phyloP scores from a whole-genome alignment of 805 yeast genomes.

The Yarrowia sp. region DNA sequence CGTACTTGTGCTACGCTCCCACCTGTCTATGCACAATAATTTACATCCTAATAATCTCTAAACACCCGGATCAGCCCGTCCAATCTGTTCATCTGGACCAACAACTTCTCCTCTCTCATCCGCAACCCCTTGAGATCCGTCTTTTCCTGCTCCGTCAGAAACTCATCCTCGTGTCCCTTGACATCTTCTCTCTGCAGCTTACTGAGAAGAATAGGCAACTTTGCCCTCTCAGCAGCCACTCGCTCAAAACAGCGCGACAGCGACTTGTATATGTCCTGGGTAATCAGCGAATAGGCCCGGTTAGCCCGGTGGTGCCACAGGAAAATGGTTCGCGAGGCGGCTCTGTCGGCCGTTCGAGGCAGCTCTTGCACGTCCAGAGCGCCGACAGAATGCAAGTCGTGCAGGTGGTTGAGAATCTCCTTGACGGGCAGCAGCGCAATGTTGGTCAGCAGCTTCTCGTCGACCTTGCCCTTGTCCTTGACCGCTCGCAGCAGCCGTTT shows the following conservation, averaged over 20 bases:
- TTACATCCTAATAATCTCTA: conserved; percentile 48
- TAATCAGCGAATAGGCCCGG: conserved; percentile 57
- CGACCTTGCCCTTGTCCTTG: conserved; percentile 70
- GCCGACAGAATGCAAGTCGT: conserved; percentile 70
- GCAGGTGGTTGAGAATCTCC: conserved; percentile 73
- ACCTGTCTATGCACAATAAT: background rate
- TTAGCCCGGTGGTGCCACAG: conserved; percentile 74
- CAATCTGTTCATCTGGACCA: conserved; percentile 48
- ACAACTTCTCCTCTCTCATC: conserved; percentile 48
- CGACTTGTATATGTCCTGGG: conserved; percentile 58
- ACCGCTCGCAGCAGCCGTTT: conserved; percentile 80
- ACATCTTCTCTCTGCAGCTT: conserved; percentile 92
- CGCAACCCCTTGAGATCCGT: conserved; percentile 66
- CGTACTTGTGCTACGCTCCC: background rate
- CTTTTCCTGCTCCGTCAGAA: conserved; percentile 76
- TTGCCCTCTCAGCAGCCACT: conserved; percentile 55
- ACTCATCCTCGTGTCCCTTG: conserved; percentile 76
- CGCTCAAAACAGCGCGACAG: conserved; percentile 55
- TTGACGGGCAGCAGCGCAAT: conserved; percentile 78
- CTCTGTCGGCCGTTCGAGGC: conserved; percentile 89
- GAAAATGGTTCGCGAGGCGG: conserved; percentile 86
- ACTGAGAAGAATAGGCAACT: conserved; percentile 70
- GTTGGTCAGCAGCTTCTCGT: conserved; percentile 82
- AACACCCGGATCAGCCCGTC: conserved; percentile 52
- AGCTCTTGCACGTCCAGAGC: conserved; percentile 90